Conservation (phyloP, 2,329 filamentous ascomycete genomes). For the Fusarium burgessii region DNA sequence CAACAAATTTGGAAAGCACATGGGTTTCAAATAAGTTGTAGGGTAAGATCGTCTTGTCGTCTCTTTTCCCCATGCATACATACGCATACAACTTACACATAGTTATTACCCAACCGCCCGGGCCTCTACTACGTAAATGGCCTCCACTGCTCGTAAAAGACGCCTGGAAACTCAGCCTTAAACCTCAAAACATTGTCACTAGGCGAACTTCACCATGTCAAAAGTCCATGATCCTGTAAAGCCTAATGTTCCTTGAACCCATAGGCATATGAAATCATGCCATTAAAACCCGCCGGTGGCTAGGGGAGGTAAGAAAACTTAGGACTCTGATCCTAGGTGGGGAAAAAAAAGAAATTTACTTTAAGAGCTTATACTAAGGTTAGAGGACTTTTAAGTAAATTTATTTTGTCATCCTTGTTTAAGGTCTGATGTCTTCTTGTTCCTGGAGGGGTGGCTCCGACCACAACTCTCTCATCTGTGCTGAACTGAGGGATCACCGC, state of each 20-base stretch:
- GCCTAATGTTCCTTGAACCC: neutral
- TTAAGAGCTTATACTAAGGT: too few species aligned
- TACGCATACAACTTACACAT: slow-evolving; percentile 6
- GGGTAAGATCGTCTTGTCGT: slow-evolving; percentile 5
- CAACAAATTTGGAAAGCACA: slow-evolving; percentile 19
- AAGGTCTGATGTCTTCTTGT: too few species aligned
- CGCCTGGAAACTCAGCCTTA: slow-evolving; percentile 8
- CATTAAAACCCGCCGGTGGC: neutral
- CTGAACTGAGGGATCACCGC: neutral
- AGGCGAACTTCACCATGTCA: neutral
- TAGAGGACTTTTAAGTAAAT: too few species aligned
- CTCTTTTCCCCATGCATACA: slow-evolving; percentile 12
- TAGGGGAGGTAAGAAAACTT: too few species aligned
- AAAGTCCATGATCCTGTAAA: neutral
- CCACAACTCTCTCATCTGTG: slow-evolving; percentile 6
- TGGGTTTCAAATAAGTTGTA: neutral
- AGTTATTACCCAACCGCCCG: slow-evolving; percentile 15
- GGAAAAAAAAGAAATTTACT: too few species aligned
- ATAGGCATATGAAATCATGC: slow-evolving; percentile 2
- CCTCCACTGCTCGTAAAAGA: neutral
- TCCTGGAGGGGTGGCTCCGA: slow-evolving; percentile 3
- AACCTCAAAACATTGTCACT: slow-evolving; percentile 7
- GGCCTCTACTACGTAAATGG: neutral
- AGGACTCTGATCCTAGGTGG: too few species aligned
- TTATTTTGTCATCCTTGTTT: too few species aligned